Percentiles rank a stretch among this genome's conserved stretches.
Evolutionary conservation across 2,329 filamentous ascomycete species (phyloP).

Genomic region (Sclerotiophoma versabilis): DNA sequence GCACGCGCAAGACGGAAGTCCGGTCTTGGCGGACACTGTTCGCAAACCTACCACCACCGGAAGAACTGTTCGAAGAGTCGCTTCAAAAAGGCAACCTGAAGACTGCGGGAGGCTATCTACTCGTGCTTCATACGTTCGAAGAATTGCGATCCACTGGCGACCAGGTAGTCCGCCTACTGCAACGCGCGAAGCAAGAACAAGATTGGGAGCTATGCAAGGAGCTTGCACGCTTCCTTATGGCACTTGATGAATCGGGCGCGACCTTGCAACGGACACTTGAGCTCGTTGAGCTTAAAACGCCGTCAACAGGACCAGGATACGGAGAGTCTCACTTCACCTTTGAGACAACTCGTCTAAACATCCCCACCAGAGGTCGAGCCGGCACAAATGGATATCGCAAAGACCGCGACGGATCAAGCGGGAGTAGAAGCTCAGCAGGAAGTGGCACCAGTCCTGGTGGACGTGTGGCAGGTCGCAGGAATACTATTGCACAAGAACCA

Average conservation of each 20-base stretch:
- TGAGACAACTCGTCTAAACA: constrained; percentile 36
- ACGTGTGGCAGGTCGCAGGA: constrained; percentile 22
- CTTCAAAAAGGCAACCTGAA: constrained; percentile 85
- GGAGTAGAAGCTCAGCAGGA: constrained; percentile 21
- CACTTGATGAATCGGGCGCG: constrained; percentile 84
- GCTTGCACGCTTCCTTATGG: constrained; percentile 90
- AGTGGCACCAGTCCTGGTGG: constrained; percentile 27
- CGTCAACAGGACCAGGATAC: constrained; percentile 31
- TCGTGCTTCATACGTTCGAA: constrained; percentile 85
- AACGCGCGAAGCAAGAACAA: constrained; percentile 78
- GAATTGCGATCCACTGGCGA: constrained; percentile 69
- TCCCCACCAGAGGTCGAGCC: constrained; percentile 33
- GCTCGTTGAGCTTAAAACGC: constrained; percentile 49
- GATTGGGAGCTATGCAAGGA: constrained; percentile 98
- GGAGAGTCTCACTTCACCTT: constrained; percentile 44
- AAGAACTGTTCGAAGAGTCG: constrained; percentile 92
- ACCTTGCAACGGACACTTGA: constrained; percentile 77
- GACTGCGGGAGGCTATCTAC: constrained; percentile 94
- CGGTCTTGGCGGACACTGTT: constrained; percentile 95
- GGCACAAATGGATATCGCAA: constrained; percentile 23
- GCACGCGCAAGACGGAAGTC: constrained; percentile 95
- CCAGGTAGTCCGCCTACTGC: constrained; percentile 81
- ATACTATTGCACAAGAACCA: constrained; percentile 15
- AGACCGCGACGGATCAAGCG: constrained; percentile 10
- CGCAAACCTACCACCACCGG: constrained; percentile 85